Percentiles rank a stretch among this genome's conserved stretches.
Conservation (phyloP, 1,139 yeast species). For the Wickerhamiella pararugosa region DNA sequence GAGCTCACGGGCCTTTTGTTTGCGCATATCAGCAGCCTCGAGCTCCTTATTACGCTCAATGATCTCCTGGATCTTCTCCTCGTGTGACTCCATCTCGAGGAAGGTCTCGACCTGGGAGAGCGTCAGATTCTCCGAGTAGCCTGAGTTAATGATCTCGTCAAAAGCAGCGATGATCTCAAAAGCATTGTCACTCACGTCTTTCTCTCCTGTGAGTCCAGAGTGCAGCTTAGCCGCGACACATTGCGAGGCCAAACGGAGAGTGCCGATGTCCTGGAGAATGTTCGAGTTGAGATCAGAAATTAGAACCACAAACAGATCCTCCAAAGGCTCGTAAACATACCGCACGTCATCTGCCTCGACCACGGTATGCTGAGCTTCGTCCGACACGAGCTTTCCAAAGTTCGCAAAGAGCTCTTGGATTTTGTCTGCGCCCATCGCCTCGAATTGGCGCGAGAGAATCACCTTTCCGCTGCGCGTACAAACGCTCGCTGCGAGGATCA, state of each 20-base stretch:
- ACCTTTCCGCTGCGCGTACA: conserved; percentile 95
- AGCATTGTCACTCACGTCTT: conserved; percentile 69
- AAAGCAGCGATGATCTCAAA: conserved; percentile 85
- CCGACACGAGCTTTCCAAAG: conserved; percentile 68
- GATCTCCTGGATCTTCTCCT: conserved; percentile 95
- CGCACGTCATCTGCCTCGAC: conserved; percentile 89
- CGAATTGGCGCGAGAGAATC: conserved; percentile 81
- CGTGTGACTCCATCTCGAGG: conserved; percentile 96
- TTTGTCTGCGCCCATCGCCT: conserved; percentile 70
- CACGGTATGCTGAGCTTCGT: conserved; percentile 70
- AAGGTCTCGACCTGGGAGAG: conserved; percentile 74
- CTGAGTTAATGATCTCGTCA: conserved; percentile 83
- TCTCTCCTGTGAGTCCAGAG: conserved; percentile 47
- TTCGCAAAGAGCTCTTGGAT: conserved; percentile 76
- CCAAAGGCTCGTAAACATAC: conserved; percentile 91
- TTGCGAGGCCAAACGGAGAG: conserved; percentile 72
- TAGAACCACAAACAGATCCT: conserved; percentile 80
- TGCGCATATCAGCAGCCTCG: conserved; percentile 95
- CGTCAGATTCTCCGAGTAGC: conserved; percentile 79
- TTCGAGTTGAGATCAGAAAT: conserved; percentile 87
- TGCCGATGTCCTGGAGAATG: conserved; percentile 87
- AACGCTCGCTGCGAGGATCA: conserved; percentile 86
- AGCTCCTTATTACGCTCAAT: conserved; percentile 93
- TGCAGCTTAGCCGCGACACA: conserved; percentile 65
- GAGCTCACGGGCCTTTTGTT: conserved; percentile 88